Evolutionary conservation across 345 rosid genomes (phyloP).

Genomic region (Linum tenue): DNA sequence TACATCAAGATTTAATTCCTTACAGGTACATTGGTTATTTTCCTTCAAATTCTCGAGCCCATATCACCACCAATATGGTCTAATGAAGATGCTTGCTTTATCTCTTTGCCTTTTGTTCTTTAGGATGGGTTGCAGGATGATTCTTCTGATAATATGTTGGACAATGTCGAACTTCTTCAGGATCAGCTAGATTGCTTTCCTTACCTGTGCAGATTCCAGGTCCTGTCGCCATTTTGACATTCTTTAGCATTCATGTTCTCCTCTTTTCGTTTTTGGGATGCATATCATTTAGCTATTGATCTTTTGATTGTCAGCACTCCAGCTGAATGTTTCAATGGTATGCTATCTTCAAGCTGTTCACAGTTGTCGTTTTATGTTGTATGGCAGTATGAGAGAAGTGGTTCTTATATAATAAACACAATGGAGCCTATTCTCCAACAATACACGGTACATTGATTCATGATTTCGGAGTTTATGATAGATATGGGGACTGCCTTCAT

Average conservation of each 20-base stretch:
- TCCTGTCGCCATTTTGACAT: constrained; percentile 16
- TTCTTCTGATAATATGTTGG: constrained; percentile 78
- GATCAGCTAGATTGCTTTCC: constrained; percentile 99
- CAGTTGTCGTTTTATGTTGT: constrained; percentile 6
- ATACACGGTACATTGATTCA: constrained; percentile 61
- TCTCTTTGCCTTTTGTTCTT: constrained; percentile 7
- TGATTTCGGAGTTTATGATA: constrained; percentile 4
- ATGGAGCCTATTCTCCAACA: constrained; percentile 93
- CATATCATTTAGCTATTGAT: not conserved
- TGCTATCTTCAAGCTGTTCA: constrained; percentile 4
- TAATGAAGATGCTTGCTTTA: not conserved
- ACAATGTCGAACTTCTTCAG: constrained; percentile 95
- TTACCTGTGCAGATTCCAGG: constrained; percentile 97
- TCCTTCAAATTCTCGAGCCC: not conserved
- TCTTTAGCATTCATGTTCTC: constrained; percentile 2
- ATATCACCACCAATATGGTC: not conserved
- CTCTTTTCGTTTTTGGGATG: constrained; percentile 1
- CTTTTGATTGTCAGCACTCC: not conserved
- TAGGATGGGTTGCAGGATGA: constrained; percentile 83
- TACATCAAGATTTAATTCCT: constrained; percentile 86
- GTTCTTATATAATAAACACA: constrained; percentile 64
- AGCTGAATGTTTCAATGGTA: not conserved
- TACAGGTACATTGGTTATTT: constrained; percentile 53
- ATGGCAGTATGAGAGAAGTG: constrained; percentile 86
- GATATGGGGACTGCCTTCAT: not conserved